These are phyloP conservation scores for Domatiomyces globalis DNA, from an alignment of 2,329 filamentous ascomycete species.

Conservation along the genomic window DNA sequence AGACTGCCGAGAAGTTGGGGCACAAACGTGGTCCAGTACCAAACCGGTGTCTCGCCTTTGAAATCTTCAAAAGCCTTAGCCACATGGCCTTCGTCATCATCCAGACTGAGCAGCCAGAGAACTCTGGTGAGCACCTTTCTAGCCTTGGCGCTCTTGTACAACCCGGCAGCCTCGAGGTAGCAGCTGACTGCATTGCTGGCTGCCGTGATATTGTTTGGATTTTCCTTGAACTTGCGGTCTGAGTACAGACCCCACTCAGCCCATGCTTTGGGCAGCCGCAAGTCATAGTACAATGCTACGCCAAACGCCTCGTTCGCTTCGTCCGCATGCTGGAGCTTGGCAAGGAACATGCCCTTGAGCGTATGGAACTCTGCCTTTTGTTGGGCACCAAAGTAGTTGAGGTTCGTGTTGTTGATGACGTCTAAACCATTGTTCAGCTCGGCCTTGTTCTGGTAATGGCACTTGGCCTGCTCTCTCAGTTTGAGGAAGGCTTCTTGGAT, in stretches of 20 bases:
- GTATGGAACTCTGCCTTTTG: slow-evolving; percentile 99
- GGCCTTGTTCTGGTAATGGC: slow-evolving; percentile 89
- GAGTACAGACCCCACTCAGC: slow-evolving; percentile 99
- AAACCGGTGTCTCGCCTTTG: slow-evolving; percentile 92
- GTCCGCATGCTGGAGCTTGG: slow-evolving; percentile 77
- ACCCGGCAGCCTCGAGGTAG: slow-evolving; percentile 86
- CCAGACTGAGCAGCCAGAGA: slow-evolving; percentile 86
- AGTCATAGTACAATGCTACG: slow-evolving; percentile 88
- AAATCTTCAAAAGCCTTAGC: slow-evolving; percentile 84
- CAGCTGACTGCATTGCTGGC: slow-evolving; percentile 89
- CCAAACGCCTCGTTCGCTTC: slow-evolving; percentile 92
- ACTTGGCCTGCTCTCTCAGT: slow-evolving; percentile 94
- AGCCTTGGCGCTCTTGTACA: slow-evolving; percentile 95
- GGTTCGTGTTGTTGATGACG: slow-evolving; percentile 98
- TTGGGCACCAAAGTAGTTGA: slow-evolving; percentile 91
- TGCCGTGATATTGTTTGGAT: slow-evolving; percentile 64
- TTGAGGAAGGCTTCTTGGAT: slow-evolving; percentile 99
- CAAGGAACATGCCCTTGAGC: slow-evolving; percentile 97
- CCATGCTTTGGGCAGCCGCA: slow-evolving; percentile 92
- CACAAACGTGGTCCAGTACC: slow-evolving; percentile 99
- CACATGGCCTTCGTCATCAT: slow-evolving; percentile 72
- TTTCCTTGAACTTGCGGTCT: slow-evolving; percentile 87
- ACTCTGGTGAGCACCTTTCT: slow-evolving; percentile 86
- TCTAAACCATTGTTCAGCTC: slow-evolving; percentile 88
- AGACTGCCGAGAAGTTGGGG: slow-evolving; percentile 87